Conservation (phyloP, 257 asterid species). For the Marsdenia floribunda region DNA sequence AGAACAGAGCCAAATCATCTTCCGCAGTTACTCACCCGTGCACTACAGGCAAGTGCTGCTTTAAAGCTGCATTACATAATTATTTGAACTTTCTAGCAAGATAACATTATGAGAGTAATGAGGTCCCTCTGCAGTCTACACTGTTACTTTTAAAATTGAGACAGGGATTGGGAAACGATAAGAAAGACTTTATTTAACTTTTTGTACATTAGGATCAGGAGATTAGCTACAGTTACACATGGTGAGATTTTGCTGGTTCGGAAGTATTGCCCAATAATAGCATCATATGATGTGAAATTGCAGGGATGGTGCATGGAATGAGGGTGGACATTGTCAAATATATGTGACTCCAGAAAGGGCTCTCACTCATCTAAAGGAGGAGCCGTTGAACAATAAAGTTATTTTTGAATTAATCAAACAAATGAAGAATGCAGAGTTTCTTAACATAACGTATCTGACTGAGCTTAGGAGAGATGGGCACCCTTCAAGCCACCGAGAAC, state of each 20-base stretch:
- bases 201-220: not conserved
- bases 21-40: slow-evolving; percentile 82
- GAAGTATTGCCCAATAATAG: not conserved
- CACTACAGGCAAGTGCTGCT: slow-evolving; percentile 51
- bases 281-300: slow-evolving; percentile 6
- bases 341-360: slow-evolving; percentile 44
- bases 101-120: not conserved
- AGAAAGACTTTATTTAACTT: not conserved
- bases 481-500: slow-evolving; percentile 70
- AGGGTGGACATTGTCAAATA: slow-evolving; percentile 36
- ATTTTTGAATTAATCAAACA: slow-evolving; percentile 36
- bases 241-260: not conserved
- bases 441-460: slow-evolving; percentile 63
- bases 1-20: slow-evolving; percentile 44
- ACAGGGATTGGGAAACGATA: not conserved
- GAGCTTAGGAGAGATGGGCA: slow-evolving; percentile 69
- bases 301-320: slow-evolving; percentile 49
- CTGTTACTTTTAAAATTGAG: not conserved
- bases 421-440: slow-evolving; percentile 28
- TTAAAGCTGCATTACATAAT: not conserved
- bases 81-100: not conserved
- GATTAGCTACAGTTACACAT: not conserved
- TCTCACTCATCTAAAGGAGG: slow-evolving; percentile 29
- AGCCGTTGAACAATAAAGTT: slow-evolving; percentile 41
- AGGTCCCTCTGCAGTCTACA: not conserved